These are phyloP conservation scores for Bodo saltans DNA, from an alignment of 78 protist species.

Conservation along the genomic window DNA sequence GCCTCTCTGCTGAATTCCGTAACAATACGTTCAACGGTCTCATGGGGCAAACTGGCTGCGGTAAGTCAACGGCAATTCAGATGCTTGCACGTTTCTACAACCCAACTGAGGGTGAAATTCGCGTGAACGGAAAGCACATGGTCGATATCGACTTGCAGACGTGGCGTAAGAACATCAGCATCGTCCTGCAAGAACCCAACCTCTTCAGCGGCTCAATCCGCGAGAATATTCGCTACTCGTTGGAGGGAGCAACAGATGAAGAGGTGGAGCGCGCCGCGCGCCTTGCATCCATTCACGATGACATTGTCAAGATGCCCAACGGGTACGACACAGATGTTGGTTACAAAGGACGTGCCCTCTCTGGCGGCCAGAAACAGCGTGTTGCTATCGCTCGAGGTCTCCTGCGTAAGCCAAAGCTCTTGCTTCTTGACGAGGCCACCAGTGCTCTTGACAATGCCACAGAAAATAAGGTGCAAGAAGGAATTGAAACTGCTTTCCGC, in stretches of 20 bases:
- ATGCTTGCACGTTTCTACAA: slow-evolving; percentile 36
- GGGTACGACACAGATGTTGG: slow-evolving; percentile 79
- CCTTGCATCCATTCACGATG: slow-evolving; percentile 65
- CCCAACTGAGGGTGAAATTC: background rate
- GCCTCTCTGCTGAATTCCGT: background rate
- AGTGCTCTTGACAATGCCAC: slow-evolving; percentile 87
- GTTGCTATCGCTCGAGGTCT: slow-evolving; percentile 87
- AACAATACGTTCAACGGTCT: slow-evolving; percentile 28
- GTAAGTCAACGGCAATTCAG: slow-evolving; percentile 24
- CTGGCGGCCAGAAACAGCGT: slow-evolving; percentile 94
- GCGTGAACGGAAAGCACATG: slow-evolving; percentile 24
- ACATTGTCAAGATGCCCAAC: slow-evolving; percentile 55
- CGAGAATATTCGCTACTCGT: slow-evolving; percentile 57
- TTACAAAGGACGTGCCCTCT: slow-evolving; percentile 69
- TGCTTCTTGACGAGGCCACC: slow-evolving; percentile 95
- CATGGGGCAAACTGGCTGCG: slow-evolving; percentile 40
- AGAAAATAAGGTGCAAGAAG: slow-evolving; percentile 78
- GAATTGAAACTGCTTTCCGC: slow-evolving; percentile 46
- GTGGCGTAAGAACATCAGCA: slow-evolving; percentile 42
- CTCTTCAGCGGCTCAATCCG: slow-evolving; percentile 56
- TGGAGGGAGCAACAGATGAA: slow-evolving; percentile 30
- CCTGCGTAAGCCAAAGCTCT: slow-evolving; percentile 69
- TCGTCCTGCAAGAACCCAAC: slow-evolving; percentile 61
- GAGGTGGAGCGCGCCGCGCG: slow-evolving; percentile 50
- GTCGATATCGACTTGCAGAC: slow-evolving; percentile 2